Evolutionary conservation across 2,329 filamentous ascomycete species (phyloP).

Genomic region (Monascus ruber): DNA sequence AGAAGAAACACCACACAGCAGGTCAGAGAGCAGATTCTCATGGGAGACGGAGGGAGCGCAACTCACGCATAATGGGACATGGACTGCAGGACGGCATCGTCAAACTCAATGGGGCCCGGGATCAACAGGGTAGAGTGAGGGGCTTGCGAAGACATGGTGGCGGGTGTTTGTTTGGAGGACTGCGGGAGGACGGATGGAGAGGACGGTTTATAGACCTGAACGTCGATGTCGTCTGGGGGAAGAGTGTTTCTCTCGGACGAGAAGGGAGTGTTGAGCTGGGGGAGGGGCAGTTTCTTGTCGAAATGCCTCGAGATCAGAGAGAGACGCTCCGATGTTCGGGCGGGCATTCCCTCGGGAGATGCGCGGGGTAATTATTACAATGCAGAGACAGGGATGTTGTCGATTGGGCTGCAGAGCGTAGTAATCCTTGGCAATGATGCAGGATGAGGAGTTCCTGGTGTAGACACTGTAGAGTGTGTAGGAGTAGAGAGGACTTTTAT

Average conservation of each 20-base stretch:
- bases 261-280: conserved; percentile 53
- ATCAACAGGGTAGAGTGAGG: conserved; percentile 72
- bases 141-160: conserved; percentile 47
- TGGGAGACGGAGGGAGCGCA: conserved; percentile 5
- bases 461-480: too few species aligned
- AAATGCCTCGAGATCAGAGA: conserved; percentile 53
- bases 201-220: conserved; percentile 22
- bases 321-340: conserved; percentile 38
- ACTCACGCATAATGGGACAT: conserved; percentile 73
- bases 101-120: conserved; percentile 94
- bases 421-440: too few species aligned
- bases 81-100: conserved; percentile 87
- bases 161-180: conserved; percentile 9
- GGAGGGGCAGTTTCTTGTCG: conserved; percentile 40
- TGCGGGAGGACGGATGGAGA: conserved; percentile 9
- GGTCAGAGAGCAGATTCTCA: background rate
- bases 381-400: too few species aligned
- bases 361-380: conserved; percentile 12
- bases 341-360: conserved; percentile 20
- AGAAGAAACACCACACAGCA: background rate
- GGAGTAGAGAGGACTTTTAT: too few species aligned
- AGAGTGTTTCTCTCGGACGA: conserved; percentile 46
- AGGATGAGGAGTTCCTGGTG: too few species aligned
- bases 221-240: conserved; percentile 43
- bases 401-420: too few species aligned